Conservation (phyloP, 768 basidiomycete genomes). For the Hemileccinum impolitum region DNA sequence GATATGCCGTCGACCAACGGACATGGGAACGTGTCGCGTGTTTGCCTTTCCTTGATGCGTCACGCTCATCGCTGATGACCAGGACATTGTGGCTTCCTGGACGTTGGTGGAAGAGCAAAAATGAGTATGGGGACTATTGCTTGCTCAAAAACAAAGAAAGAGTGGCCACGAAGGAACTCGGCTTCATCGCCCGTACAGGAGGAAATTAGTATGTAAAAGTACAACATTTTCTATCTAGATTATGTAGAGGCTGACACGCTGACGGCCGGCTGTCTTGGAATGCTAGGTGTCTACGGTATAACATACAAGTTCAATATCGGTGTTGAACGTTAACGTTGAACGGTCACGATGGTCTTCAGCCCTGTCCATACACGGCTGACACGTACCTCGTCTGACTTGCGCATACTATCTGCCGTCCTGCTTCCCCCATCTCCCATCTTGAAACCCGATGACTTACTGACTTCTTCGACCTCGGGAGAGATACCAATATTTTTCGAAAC, state of each 20-base stretch:
- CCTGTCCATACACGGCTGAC: conserved; percentile 27
- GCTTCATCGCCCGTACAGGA: conserved; percentile 9
- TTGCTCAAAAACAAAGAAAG: conserved; percentile 62
- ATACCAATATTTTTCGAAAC: conserved; percentile 50
- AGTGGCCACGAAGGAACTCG: conserved; percentile 25
- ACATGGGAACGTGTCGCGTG: conserved; percentile 86
- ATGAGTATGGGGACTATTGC: conserved; percentile 90
- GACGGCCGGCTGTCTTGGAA: conserved; percentile 16
- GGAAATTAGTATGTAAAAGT: conserved; percentile 7
- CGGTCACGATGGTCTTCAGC: conserved; percentile 11
- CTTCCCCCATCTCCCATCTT: conserved; percentile 47
- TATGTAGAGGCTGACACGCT: conserved; percentile 19
- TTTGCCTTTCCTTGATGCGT: conserved; percentile 78
- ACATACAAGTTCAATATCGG: neutral
- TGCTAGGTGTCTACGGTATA: conserved; percentile 14
- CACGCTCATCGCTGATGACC: conserved; percentile 66
- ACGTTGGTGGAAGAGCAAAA: conserved; percentile 58
- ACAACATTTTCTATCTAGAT: conserved; percentile 2
- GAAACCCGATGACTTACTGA: conserved; percentile 34
- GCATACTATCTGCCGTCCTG: conserved; percentile 34
- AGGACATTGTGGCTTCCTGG: conserved; percentile 82
- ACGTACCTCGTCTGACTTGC: conserved; percentile 41
- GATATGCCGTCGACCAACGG: conserved; percentile 61
- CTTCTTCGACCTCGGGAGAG: conserved; percentile 42
- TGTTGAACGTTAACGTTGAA: neutral